Evolutionary conservation across 495 filamentous ascomycete species (phyloP).

Genomic region (Copromyces sp.): DNA sequence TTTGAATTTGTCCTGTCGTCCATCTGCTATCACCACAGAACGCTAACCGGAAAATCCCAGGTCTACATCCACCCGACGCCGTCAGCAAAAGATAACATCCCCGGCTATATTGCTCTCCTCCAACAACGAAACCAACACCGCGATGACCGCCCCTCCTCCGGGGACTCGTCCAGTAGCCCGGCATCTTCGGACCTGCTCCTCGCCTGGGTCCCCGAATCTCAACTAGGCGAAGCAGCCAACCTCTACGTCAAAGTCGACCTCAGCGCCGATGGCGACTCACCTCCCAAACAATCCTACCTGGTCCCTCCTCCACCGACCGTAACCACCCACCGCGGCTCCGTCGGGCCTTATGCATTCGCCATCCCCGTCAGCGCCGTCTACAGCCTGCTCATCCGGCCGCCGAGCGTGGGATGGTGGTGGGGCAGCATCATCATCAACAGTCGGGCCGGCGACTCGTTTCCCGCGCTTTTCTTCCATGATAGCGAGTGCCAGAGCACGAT

Average conservation of each 20-base stretch:
- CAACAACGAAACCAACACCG: slow-evolving; percentile 64
- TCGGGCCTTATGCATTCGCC: slow-evolving; percentile 86
- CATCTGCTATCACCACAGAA: not conserved
- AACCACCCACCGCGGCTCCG: slow-evolving; percentile 55
- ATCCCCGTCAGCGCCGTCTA: slow-evolving; percentile 85
- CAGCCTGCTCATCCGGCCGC: slow-evolving; percentile 79
- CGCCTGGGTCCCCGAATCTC: slow-evolving; percentile 89
- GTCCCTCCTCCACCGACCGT: slow-evolving; percentile 83
- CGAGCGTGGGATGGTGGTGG: slow-evolving; percentile 96
- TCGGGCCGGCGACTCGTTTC: slow-evolving; percentile 79
- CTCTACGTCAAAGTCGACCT: slow-evolving; percentile 95
- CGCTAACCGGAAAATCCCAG: slow-evolving; percentile 32
- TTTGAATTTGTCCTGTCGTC: slow-evolving; percentile 19
- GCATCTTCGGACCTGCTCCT: slow-evolving; percentile 65
- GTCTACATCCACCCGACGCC: slow-evolving; percentile 97
- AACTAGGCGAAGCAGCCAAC: slow-evolving; percentile 72
- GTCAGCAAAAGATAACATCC: slow-evolving; percentile 88
- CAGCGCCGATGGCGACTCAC: slow-evolving; percentile 56
- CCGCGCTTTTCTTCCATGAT: slow-evolving; percentile 95
- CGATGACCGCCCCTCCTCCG: slow-evolving; percentile 37
- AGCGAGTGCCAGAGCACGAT: slow-evolving; percentile 94
- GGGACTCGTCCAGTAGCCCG: slow-evolving; percentile 19
- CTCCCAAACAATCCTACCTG: slow-evolving; percentile 78
- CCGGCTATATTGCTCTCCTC: slow-evolving; percentile 89
- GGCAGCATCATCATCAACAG: slow-evolving; percentile 90